Percentiles rank a stretch among this genome's conserved stretches.
These are phyloP conservation scores for Coemansia sp. DNA, from an alignment of 192 early-diverging fungal genomes.

Conservation along the genomic window DNA sequence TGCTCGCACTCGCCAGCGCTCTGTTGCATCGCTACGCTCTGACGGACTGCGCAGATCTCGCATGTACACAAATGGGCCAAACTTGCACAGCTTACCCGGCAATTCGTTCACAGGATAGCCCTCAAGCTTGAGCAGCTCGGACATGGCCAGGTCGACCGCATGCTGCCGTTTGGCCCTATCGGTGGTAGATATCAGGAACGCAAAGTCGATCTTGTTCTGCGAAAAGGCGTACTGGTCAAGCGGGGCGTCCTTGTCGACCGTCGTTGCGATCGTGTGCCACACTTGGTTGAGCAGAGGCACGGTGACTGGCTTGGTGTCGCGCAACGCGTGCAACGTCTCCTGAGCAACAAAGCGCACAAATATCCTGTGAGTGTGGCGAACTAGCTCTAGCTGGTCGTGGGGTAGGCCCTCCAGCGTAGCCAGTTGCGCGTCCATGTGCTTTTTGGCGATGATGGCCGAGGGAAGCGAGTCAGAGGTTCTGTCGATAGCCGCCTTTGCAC, in stretches of 20 bases:
- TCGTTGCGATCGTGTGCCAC: constrained; percentile 52
- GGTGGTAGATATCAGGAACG: constrained; percentile 29
- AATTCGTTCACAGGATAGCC: constrained; percentile 10
- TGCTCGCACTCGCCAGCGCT: constrained; percentile 29
- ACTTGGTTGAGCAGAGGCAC: constrained; percentile 45
- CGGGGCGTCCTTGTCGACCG: constrained; percentile 47
- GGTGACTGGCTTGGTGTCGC: constrained; percentile 45
- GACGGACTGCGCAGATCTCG: constrained; percentile 47
- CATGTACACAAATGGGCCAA: constrained; percentile 45
- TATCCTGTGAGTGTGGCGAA: constrained; percentile 42
- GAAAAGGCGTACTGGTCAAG: constrained; percentile 46
- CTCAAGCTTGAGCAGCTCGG: constrained; percentile 40
- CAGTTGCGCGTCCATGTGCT: constrained; percentile 39
- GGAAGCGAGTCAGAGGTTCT: constrained; percentile 21
- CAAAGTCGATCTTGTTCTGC: constrained; percentile 38
- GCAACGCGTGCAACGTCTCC: constrained; percentile 47
- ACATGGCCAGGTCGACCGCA: constrained; percentile 35
- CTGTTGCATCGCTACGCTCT: constrained; percentile 27
- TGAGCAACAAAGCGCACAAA: constrained; percentile 50
- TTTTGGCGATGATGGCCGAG: constrained; percentile 37
- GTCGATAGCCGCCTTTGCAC: not conserved
- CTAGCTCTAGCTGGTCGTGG: constrained; percentile 43
- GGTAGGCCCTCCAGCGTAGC: constrained; percentile 43
- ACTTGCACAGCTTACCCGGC: constrained; percentile 28
- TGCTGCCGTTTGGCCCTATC: constrained; percentile 29